Evolutionary conservation across 106 monocot species (phyloP), one percentile per base, ranked within the genome.

Genomic region (Acorus gramineus): DNA sequence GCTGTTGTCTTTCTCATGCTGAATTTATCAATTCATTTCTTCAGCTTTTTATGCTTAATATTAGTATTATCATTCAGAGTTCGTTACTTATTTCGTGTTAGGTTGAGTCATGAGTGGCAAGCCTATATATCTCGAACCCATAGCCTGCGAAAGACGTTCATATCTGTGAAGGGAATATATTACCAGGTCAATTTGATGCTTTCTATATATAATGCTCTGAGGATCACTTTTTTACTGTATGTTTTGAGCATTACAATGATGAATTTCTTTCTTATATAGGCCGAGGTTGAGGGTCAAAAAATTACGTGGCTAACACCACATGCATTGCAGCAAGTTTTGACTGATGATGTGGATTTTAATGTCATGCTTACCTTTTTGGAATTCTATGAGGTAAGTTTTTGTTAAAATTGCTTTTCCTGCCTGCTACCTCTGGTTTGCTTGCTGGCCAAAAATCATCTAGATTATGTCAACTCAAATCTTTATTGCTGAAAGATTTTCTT

Each of bases 161-260:
- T 98, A 75, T 88, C 92, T 54, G 98, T 91, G 52, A 98, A 98
- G 74, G 98, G 98, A 51, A 88, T 98, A 71, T 98, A 98, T 82
- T 98, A 92, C 47, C 92, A 98, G 92, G 98, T 92, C 80, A 51
- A 49, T 50, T 8, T 50, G 5, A 49, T 11, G 46, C 46, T 72
- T 49, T 47, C 10, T 62, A 3, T 14, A 44, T 9, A 11, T 13
- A 49, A 3, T 44, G 7, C 4, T 46, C 14, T 49, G 42, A 11
- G 70, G 5, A 61, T 68, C 65, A 8, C 62, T 10, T 28, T 42
- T 8, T 59, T 14, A 44, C 53, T 65, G 53, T 3, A 42, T 42
- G 8, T 66, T 56, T 66, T 28, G 28, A 28, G 28, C 28, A 28
- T 28, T 28, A 28, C 28, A 28, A 28, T 28, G 28, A 28, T 28